Percentiles rank a stretch among this genome's conserved stretches.
Conservation (phyloP, 1,139 yeast species). For the Spathaspora sp. region DNA sequence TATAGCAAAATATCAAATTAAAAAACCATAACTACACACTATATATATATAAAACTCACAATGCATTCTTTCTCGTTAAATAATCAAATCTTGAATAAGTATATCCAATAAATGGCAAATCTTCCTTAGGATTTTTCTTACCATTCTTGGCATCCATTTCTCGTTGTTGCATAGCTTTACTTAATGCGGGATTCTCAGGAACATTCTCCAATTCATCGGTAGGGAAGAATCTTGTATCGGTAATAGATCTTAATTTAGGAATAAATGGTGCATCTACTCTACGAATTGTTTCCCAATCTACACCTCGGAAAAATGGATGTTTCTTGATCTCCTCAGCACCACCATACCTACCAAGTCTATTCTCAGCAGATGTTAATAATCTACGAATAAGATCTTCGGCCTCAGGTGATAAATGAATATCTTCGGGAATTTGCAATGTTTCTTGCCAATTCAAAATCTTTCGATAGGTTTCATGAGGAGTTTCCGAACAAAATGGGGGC, state of each 20-base stretch:
- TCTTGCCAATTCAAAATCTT: slow-evolving; percentile 96
- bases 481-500: slow-evolving; percentile 99
- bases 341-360: slow-evolving; percentile 85
- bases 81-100: slow-evolving; percentile 94
- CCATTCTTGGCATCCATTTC: slow-evolving; percentile 38
- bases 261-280: slow-evolving; percentile 95
- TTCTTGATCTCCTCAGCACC: slow-evolving; percentile 92
- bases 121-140: slow-evolving; percentile 63
- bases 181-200: slow-evolving; percentile 88
- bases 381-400: slow-evolving; percentile 89
- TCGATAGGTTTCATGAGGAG: slow-evolving; percentile 97
- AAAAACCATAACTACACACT: too few relatives aligned
- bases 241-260: slow-evolving; percentile 60
- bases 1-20: too few relatives aligned
- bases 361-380: slow-evolving; percentile 78
- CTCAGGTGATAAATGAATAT: slow-evolving; percentile 89
- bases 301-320: slow-evolving; percentile 95
- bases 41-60: slow-evolving; percentile 30
- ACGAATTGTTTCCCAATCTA: slow-evolving; percentile 93
- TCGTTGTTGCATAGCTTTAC: slow-evolving; percentile 65
- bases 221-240: slow-evolving; percentile 97
- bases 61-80: slow-evolving; percentile 81
- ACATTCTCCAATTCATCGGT: slow-evolving; percentile 95
- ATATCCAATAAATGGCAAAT: slow-evolving; percentile 94
- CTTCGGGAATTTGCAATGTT: slow-evolving; percentile 91